Base-by-base conservation (phyloP, 257 asterid species). In the Solanum etuberosum region DNA sequence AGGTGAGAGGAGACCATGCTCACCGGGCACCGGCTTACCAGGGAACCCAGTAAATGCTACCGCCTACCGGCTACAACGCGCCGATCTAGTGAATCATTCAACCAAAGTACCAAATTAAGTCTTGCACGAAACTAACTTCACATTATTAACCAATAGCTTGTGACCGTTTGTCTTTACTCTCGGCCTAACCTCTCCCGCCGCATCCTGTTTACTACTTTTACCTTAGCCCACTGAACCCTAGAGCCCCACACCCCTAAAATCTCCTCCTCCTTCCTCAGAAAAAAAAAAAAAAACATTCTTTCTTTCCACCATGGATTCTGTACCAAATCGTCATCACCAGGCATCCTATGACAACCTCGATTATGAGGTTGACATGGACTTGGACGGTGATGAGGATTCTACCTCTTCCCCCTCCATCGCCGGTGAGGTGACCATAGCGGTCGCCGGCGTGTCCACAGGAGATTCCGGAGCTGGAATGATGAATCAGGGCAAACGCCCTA, bases 311-410 rank as follows among this genome's bases (percentile, higher is more conserved):
- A 89, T 91, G 91, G 90, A 89, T 59, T 86, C 90, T 3, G 85
- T 54, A 5, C 72, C 84, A 67, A 70, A 83, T 35, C 85, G 46
- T 82, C 57, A 80, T 21, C 78, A 77, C 31, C 86, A 70, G 68
- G n/a, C 88, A 61, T 67, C 77, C 72, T 90, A 85, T 83, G 91
- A 88, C 15, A 91, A 90, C 86, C 86, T 87, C 72, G 91, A 88
- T 63, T 88, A 87, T 29, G 92, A 90, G 9, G 92, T 94, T 14
- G 93, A 90, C n/a, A 91, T 90, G 77, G 65, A 57, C 0, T 94
- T 54, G 63, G 98, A 93, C 76, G 95, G 90, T 76, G 98, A 94
- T 5, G 96, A 94, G 67, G 95, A 94, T 78, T 93, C 98, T 43
- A 91, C 95, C 51, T 92, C 97, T 9, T 93, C 98, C 20, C 90